phyloP scores from a whole-genome alignment of 768 basidiomycete species.

The Bullera alba region DNA sequence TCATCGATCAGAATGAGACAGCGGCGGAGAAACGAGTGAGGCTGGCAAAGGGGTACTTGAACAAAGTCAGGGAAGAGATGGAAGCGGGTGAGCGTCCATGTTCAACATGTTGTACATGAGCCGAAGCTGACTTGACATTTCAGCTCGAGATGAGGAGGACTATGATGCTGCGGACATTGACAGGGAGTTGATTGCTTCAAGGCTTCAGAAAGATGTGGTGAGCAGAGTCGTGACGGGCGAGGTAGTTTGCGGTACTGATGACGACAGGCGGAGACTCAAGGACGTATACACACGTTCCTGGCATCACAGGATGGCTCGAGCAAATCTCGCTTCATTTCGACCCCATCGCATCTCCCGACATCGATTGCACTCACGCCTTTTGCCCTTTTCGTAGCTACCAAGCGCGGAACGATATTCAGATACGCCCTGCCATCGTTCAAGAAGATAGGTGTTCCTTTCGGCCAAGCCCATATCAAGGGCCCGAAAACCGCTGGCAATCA shows the following conservation, averaged over 20 bases:
- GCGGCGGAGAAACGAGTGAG: conserved; percentile 87
- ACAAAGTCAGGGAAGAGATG: conserved; percentile 69
- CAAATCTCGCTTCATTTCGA: conserved; percentile 49
- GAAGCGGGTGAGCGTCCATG: conserved; percentile 48
- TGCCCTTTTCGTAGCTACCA: conserved; percentile 79
- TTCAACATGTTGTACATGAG: background rate
- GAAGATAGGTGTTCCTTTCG: conserved; percentile 33
- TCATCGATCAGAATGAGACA: conserved; percentile 77
- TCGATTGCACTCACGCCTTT: conserved; percentile 67
- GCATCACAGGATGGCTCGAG: conserved; percentile 9
- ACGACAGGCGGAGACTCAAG: conserved; percentile 32
- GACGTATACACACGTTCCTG: conserved; percentile 33
- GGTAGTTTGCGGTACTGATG: no score
- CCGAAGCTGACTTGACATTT: background rate
- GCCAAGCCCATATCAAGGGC: conserved; percentile 46
- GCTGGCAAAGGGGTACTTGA: conserved; percentile 81
- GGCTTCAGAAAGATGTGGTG: conserved; percentile 82
- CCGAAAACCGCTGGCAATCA: conserved; percentile 43
- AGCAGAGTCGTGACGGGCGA: no score
- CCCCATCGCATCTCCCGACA: conserved; percentile 55
- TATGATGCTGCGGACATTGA: conserved; percentile 95
- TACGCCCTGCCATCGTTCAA: conserved; percentile 35
- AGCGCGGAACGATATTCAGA: conserved; percentile 75
- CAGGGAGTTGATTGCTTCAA: conserved; percentile 78
- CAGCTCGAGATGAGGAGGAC: conserved; percentile 65